These are phyloP conservation scores for Claviceps africana DNA, from an alignment of 2,329 filamentous ascomycete species.

Conservation along the genomic window DNA sequence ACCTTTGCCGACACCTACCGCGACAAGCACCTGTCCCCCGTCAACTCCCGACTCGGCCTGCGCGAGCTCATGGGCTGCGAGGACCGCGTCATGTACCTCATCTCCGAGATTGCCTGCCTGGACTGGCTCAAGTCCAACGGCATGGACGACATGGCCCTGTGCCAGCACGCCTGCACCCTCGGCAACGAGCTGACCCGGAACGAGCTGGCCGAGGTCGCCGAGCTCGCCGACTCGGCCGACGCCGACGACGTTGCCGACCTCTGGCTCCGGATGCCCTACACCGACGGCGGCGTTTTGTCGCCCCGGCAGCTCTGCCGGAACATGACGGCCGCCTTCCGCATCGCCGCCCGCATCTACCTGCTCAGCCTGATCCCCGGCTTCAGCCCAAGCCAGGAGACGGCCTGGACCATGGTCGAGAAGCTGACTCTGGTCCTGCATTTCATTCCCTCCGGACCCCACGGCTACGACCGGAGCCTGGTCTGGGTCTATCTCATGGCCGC, in stretches of 20 bases:
- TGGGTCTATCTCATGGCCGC: conserved; percentile 90
- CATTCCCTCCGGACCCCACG: conserved; percentile 67
- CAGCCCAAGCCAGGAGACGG: conserved; percentile 59
- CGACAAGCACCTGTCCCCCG: conserved; percentile 68
- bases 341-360: conserved; percentile 91
- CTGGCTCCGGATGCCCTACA: conserved; percentile 46
- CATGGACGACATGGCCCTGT: conserved; percentile 75
- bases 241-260: conserved; percentile 47
- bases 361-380: conserved; percentile 88
- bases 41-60: conserved; percentile 53
- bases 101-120: conserved; percentile 92
- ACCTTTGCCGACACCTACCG: conserved; percentile 91
- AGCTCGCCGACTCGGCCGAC: background rate
- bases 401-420: conserved; percentile 62
- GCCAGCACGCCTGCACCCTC: conserved; percentile 77
- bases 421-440: conserved; percentile 63
- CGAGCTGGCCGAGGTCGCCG: conserved; percentile 45
- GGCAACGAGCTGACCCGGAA: conserved; percentile 76
- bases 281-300: conserved; percentile 58
- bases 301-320: conserved; percentile 76
- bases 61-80: conserved; percentile 95
- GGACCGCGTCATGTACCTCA: conserved; percentile 92
- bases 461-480: conserved; percentile 79
- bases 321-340: conserved; percentile 79
- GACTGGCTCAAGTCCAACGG: conserved; percentile 74